These are phyloP conservation scores for Pseudocercospora fuligena DNA, from an alignment of 2,329 filamentous ascomycete species.

Conservation along the genomic window DNA sequence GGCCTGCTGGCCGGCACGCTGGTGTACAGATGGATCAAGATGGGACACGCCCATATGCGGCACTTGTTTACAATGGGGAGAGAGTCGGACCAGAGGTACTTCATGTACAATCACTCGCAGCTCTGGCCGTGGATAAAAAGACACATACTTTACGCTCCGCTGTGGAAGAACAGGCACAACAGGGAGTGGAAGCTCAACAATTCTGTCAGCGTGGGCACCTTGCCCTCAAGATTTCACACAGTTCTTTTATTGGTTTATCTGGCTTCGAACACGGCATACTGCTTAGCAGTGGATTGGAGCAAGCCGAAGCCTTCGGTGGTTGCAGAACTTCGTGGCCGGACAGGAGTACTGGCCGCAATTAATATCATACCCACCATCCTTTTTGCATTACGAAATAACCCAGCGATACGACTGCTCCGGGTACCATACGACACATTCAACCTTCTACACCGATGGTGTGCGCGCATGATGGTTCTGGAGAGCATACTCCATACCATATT, in stretches of 20 bases:
- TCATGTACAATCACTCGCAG: constrained; percentile 50
- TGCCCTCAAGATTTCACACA: constrained; percentile 79
- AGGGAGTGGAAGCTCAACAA: constrained; percentile 53
- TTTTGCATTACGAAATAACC: constrained; percentile 90
- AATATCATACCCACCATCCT: constrained; percentile 92
- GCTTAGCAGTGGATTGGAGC: constrained; percentile 66
- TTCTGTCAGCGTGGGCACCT: constrained; percentile 71
- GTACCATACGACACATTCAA: constrained; percentile 98
- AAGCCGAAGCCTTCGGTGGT: constrained; percentile 57
- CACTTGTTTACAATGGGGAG: constrained; percentile 52
- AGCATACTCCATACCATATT: constrained; percentile 70
- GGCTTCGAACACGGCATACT: constrained; percentile 77
- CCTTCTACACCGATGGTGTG: constrained; percentile 82
- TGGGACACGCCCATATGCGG: constrained; percentile 51
- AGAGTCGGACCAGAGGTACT: constrained; percentile 50
- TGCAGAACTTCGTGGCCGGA: constrained; percentile 83
- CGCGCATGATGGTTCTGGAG: constrained; percentile 72
- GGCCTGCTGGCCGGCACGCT: constrained; percentile 45
- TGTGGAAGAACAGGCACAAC: constrained; percentile 78
- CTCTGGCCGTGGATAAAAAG: constrained; percentile 65
- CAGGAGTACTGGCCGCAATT: constrained; percentile 79
- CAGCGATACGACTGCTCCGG: constrained; percentile 77
- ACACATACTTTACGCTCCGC: constrained; percentile 70
- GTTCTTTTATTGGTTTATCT: constrained; percentile 71
- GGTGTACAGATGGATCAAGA: constrained; percentile 47